phyloP scores from a whole-genome alignment of 768 basidiomycete species.

The Suillus americanus region DNA sequence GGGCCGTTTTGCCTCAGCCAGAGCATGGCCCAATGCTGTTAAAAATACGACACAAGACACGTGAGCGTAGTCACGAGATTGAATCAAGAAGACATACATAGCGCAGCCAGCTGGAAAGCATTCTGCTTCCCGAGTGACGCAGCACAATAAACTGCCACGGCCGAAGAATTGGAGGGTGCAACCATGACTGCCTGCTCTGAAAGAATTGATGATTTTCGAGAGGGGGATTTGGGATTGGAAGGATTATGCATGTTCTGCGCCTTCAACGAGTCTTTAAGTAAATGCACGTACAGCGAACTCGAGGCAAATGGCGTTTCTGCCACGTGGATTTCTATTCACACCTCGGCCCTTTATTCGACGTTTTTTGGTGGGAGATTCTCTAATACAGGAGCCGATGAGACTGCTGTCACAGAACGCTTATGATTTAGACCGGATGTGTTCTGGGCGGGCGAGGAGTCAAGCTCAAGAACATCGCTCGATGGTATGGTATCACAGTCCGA shows the following conservation, averaged over 20 bases:
- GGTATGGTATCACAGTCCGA: not conserved
- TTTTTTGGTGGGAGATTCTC: not conserved
- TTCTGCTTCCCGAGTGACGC: conserved; percentile 64
- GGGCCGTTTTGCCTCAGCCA: conserved; percentile 57
- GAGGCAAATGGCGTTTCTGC: not conserved
- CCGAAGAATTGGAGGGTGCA: conserved; percentile 30
- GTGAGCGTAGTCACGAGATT: conserved; percentile 9
- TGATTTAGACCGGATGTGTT: not conserved
- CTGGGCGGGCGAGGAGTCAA: not conserved
- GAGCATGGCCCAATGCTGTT: conserved; percentile 70
- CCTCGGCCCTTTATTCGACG: not conserved
- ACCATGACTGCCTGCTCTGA: conserved; percentile 27
- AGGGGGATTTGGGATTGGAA: conserved; percentile 6
- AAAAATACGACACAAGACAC: conserved; percentile 1
- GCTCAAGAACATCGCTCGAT: not conserved
- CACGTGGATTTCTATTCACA: not conserved
- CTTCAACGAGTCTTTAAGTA: conserved; percentile 29
- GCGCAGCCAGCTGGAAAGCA: conserved; percentile 66
- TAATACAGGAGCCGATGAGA: not conserved
- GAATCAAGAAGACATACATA: conserved; percentile 48
- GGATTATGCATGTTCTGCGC: conserved; percentile 13
- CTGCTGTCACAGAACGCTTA: not conserved
- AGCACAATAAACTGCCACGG: conserved; percentile 84
- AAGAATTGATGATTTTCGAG: not conserved
- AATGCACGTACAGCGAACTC: conserved; percentile 12